Evolutionary conservation across 495 filamentous ascomycete species (phyloP).

Genomic region (Neurospora discreta): DNA sequence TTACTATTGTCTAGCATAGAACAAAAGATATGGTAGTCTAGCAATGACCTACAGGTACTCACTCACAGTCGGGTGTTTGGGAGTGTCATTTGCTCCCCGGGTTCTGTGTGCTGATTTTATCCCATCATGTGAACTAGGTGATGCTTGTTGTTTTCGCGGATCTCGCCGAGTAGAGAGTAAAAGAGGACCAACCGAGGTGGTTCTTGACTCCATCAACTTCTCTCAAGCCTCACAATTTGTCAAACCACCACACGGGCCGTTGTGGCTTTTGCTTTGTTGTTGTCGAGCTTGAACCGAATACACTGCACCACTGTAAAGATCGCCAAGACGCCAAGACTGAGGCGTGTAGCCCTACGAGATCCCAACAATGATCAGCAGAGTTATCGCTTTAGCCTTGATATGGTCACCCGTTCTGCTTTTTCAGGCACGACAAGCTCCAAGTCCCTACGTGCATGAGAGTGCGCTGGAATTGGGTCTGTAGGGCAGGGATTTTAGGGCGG

Average conservation of each 20-base stretch:
- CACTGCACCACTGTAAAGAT: background rate
- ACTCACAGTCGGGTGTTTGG: background rate
- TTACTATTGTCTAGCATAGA: background rate
- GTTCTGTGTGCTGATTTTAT: background rate
- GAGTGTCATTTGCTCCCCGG: background rate
- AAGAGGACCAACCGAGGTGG: background rate
- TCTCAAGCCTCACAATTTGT: background rate
- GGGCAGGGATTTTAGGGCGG: background rate
- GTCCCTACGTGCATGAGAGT: background rate
- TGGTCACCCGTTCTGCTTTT: background rate
- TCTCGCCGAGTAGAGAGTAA: background rate
- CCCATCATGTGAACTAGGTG: background rate
- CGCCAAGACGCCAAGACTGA: background rate
- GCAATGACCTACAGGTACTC: background rate
- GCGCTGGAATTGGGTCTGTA: background rate
- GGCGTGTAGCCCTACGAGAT: background rate
- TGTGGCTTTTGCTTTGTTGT: background rate
- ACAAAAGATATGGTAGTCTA: background rate
- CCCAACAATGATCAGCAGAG: background rate
- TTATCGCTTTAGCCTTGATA: background rate
- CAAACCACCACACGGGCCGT: background rate
- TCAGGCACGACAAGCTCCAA: background rate
- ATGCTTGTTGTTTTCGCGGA: background rate
- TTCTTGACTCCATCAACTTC: background rate
- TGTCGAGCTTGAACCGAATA: background rate